Conservation (phyloP, 2,329 filamentous ascomycete species). For the Cladosporium phlei region DNA sequence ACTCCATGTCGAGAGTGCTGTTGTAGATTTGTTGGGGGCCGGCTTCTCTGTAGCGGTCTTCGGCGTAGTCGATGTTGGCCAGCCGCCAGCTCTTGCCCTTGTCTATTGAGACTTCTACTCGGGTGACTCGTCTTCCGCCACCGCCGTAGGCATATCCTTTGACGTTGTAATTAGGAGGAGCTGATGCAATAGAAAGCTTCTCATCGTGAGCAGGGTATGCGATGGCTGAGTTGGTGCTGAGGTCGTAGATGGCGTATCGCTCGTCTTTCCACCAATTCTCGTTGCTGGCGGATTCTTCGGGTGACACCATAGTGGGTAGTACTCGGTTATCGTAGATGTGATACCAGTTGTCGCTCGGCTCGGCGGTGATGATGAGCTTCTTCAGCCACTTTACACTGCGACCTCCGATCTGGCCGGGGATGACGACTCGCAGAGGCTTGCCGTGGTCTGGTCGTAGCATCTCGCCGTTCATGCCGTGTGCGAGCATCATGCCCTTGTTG, state of each 20-base stretch:
- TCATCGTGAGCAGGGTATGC: slow-evolving; percentile 78
- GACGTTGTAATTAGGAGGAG: slow-evolving; percentile 55
- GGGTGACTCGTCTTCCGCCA: slow-evolving; percentile 75
- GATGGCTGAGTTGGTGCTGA: slow-evolving; percentile 80
- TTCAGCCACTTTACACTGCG: slow-evolving; percentile 92
- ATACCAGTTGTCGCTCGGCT: slow-evolving; percentile 88
- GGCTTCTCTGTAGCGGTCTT: slow-evolving; percentile 72
- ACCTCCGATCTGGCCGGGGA: slow-evolving; percentile 88
- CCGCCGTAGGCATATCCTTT: slow-evolving; percentile 85
- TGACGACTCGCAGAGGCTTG: slow-evolving; percentile 73
- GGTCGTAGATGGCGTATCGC: slow-evolving; percentile 85
- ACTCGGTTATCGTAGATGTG: slow-evolving; percentile 93
- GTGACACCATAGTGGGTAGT: slow-evolving; percentile 77
- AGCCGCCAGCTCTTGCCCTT: slow-evolving; percentile 76
- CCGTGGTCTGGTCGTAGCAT: slow-evolving; percentile 77
- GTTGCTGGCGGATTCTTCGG: slow-evolving; percentile 70
- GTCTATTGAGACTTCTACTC: slow-evolving; percentile 79
- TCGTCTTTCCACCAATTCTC: slow-evolving; percentile 82
- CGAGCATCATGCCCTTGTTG: slow-evolving; percentile 78
- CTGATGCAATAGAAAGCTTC: slow-evolving; percentile 48
- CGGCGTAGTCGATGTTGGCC: slow-evolving; percentile 73
- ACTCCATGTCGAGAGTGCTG: slow-evolving; percentile 72
- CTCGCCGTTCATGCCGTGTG: slow-evolving; percentile 88
- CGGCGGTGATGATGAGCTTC: slow-evolving; percentile 69
- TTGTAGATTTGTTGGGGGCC: slow-evolving; percentile 65